Base-by-base conservation (phyloP, 257 asterid genomes). In the Solanum chaucha region DNA sequence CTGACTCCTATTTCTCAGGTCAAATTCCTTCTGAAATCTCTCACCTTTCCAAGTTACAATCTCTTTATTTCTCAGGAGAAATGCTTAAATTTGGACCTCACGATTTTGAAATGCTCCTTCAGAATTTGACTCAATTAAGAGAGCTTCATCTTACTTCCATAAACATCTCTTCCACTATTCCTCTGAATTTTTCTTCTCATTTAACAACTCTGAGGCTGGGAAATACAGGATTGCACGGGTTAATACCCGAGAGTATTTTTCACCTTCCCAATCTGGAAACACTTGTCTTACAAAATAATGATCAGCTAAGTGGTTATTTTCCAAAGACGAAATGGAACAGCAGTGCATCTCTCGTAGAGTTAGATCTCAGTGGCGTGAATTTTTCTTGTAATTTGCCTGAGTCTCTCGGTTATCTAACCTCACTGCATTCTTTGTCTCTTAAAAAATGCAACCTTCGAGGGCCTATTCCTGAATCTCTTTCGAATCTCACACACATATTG, bases 1-100 rank as follows among this genome's bases (percentile, higher is more conserved):
- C 89, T 41, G 19, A 20, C 48, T 89, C 89, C n/a, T 30, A 44
- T 81, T 89, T 87, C 78, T 41, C 86, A 78, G 88, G 89, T 87
- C 83, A 48, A 14, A 48, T 5, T 48, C 59, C 59, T 48, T 48
- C 59, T 48, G 59, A 48, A 48, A 48, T 48, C 20, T 4, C 59
- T 48, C 59, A 48, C 2, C 59, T 48, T 48, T 48, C 59, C 59
- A 48, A 13, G 3, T 48, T 48, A 48, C 59, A 48, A 2, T 13
- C 59, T 48, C 59, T 55, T 17, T 2, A 55, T 17, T 55, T 17
- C 64, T 55, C 24, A 55, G 64, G 64, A 55, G 64, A 55, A 55
- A 55, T 19, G 10, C 64, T 55, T 1, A 22, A 8, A 20, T 59
- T 6, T 70, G 26, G 67, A 20, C 5, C 32, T n/a, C 32, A 2